Evolutionary conservation across 208 protist genomes (phyloP), one percentile per base, ranked within the genome.

Genomic region (Leishmania lainsoni): DNA sequence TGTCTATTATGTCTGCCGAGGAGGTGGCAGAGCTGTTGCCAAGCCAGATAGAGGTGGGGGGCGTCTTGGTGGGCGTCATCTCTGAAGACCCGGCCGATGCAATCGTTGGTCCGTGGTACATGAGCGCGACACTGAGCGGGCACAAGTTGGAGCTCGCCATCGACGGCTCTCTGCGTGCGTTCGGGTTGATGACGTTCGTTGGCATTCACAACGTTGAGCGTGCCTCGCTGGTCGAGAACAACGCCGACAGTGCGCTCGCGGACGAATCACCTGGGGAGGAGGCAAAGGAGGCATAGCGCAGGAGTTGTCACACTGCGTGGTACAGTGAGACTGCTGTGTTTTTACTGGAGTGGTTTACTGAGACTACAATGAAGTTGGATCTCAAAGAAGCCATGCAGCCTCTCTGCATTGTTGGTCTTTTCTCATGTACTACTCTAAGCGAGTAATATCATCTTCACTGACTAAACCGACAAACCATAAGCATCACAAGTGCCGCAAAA

Each of bases 131-230:
- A 10, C 84, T 98, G 65, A 97, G 89, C 69, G 78, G 76, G 48
- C 85, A 87, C 81, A 98, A 98, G 80, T 76, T 98, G 52, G 95
- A 98, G 81, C 69, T 98, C 14, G 91, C 93, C 1, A 87, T 98
- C 32, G 95, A 97, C 70, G 90, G 75, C 42, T 95, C 93, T 29
- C 84, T 98, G 56, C 91, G 94, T 51, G 83, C 88, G 20, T 97
- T 95, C 78, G 93, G 89, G 17, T 85, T 97, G 72, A 89, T 98
- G 86, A 77, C 87, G 26, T 96, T 91, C 86, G 89, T 92, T 6
- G 90, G 81, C 76, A 84, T 90, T n/a, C 79, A 81, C 72, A 75
- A 81, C 2, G 52, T 86, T 32, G 79, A 81, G 75, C 69, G 77
- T 52, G 76, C 63, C 2, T 68, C 59, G 17, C n/a, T 75, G 77